Base-by-base conservation (phyloP, 345 rosid species). In the Melaleuca quinquenervia region DNA sequence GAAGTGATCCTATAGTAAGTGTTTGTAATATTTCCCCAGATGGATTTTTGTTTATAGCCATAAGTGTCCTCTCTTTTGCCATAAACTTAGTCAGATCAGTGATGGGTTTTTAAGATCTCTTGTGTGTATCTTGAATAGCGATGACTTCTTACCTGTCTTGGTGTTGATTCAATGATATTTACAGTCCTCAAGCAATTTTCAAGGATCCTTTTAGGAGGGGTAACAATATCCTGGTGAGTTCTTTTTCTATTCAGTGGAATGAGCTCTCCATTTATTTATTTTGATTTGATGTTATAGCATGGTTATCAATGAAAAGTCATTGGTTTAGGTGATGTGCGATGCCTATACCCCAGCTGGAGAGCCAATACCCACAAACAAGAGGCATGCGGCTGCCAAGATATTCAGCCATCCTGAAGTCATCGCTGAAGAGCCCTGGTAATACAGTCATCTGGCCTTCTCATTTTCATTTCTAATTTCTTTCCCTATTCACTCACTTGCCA, bases 161-260 rank as follows among this genome's bases (percentile, higher is more conserved):
- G 85, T 27, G 32, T 27, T n/a, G 36, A n/a, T 85, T 15, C 13
- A 36, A 74, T 48, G 44, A 54, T 18, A 11, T 50, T 11, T 84
- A 88, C 87, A 96, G 99, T 84, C 99, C 99, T 87, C 99, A 95
- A 90, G 98, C 99, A 10, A 95, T 96, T 85, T 96, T 94, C 93
- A 95, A 64, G 89, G 99, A 96, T 88, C 99, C 99, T 20, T 97
- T 97, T 82, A 94, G 98, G 86, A 92, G 94, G 88, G 99, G 98
- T 82, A 96, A 92, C 90, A 92, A 97, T 70, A 95, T 96, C 87
- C 96, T 97, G 83, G 98, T 94, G 87, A 90, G 95, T 89, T 36
- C 8, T 51, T 29, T 44, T 75, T 62, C 51, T 26, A 41, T 64
- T 29, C 32, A 64, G 78, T 41, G 7, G 78, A 64, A 32, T 64